Percentiles rank a stretch among this genome's conserved stretches.
Conservation (phyloP, 2,329 filamentous ascomycete genomes). For the Dothidotthia symphoricarpi region DNA sequence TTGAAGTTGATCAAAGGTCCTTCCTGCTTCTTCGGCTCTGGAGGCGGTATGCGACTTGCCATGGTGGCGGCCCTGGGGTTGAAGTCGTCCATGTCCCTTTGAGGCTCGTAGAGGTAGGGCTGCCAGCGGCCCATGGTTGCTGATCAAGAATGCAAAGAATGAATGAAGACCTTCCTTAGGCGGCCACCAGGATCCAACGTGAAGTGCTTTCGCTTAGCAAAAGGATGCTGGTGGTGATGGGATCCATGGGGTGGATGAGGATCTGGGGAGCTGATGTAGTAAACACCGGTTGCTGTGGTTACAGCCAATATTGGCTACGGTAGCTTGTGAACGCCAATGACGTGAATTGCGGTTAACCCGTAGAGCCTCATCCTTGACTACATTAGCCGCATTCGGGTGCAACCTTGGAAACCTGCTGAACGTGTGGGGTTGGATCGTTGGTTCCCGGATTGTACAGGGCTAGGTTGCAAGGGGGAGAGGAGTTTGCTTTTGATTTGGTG, state of each 20-base stretch:
- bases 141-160: slow-evolving; percentile 28
- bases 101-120: slow-evolving; percentile 68
- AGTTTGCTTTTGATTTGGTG: too few species aligned
- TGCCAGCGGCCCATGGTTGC: slow-evolving; percentile 51
- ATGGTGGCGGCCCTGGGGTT: slow-evolving; percentile 84
- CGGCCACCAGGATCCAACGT: slow-evolving; percentile 27
- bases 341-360: slow-evolving; percentile 12
- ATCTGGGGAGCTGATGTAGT: slow-evolving; percentile 29
- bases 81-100: slow-evolving; percentile 60
- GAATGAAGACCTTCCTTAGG: slow-evolving; percentile 27
- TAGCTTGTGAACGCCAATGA: slow-evolving; percentile 8
- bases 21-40: slow-evolving; percentile 61
- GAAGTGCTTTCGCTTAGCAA: slow-evolving; percentile 31
- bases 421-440: too few species aligned
- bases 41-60: slow-evolving; percentile 67
- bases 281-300: slow-evolving; percentile 36
- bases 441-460: too few species aligned
- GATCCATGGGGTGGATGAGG: slow-evolving; percentile 27
- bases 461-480: too few species aligned
- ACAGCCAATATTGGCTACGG: slow-evolving; percentile 22
- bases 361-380: slow-evolving; percentile 10
- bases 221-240: slow-evolving; percentile 35
- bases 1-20: slow-evolving; percentile 82
- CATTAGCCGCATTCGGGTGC: slow-evolving; percentile 6
- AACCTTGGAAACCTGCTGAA: slow-evolving; percentile 5